Evolutionary conservation across 345 rosid genomes (phyloP), one percentile per base, ranked within the genome.

Genomic region (Syzygium aqueum): DNA sequence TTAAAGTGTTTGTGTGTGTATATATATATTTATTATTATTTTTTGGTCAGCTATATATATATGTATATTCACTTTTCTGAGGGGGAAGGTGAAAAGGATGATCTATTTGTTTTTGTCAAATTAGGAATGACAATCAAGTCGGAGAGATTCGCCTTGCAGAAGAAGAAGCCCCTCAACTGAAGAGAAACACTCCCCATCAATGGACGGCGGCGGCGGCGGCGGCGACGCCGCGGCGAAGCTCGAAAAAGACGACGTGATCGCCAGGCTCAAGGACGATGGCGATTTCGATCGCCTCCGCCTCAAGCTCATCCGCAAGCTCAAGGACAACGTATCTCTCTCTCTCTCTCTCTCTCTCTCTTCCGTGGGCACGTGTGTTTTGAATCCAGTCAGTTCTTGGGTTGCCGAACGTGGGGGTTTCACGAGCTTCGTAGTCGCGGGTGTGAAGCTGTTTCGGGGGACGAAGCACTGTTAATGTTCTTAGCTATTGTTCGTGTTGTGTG

Each of bases 291-390:
- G 93, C 53, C 99, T 97, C 87, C 99, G 98, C 87, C 97, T 95
- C 91, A 89, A 92, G 85, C 94, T 94, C 92, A 93, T 94, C 88
- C 98, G 96, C 92, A 95, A 94, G 88, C 97, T 97, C 93, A 95
- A 96, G 88, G 95, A 93, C 8, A 93, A 95, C 59, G 99, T 97
- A 84, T 23, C 2, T 43, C 27, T 25, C 21, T 23, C 89, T 27
- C 78, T 25, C 27, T 8, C 85, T 30, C 56, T 23, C 59, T 87
- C 56, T 57, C 43, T 82, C 78, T 56, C 61, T 56, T 12, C 9
- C 12, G 19, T n/a, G 19, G 33, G 73, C 73, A 13, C 19, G 23
- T 30, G 8, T 9, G 43, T 16, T 8, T 73, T 73, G 49, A 73
- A 73, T 73, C 46, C 37, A 73, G 80, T 37, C 23, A 30, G 43